Conservation (phyloP, 768 basidiomycete species). For the Coprinellus aureogranulatus region DNA sequence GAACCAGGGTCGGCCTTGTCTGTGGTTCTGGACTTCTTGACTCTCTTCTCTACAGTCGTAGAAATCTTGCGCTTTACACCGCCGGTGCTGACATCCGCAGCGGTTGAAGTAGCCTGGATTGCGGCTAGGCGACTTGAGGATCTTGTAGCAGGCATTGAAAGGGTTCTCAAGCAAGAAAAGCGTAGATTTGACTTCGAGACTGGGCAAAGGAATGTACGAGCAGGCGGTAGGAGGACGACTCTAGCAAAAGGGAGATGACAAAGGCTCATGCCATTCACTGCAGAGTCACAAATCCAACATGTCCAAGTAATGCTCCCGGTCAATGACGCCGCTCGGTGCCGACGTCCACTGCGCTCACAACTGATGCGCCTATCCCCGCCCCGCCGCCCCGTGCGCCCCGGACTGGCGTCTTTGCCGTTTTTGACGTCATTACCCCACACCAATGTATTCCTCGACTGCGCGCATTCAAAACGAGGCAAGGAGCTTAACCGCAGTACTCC, state of each 20-base stretch:
- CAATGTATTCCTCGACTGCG: background rate
- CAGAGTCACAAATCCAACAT: too few relatives aligned
- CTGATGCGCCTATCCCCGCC: background rate
- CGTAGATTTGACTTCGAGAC: too few relatives aligned
- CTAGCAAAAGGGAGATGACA: background rate
- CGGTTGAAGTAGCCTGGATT: background rate
- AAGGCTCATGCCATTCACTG: background rate
- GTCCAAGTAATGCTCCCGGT: too few relatives aligned
- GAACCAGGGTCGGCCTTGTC: background rate
- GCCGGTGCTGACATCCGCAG: background rate
- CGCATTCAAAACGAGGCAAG: background rate
- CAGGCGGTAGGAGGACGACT: background rate
- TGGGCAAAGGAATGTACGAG: background rate
- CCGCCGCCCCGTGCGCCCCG: too few relatives aligned
- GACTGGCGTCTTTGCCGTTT: too few relatives aligned
- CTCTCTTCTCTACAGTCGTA: background rate
- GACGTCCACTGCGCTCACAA: too few relatives aligned
- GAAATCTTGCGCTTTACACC: background rate
- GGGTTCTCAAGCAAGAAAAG: too few relatives aligned
- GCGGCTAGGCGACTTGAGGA: conserved; percentile 2
- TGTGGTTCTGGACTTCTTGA: background rate
- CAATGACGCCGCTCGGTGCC: too few relatives aligned
- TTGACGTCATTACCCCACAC: conserved; percentile 1
- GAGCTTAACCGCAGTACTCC: background rate
- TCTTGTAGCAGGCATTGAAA: background rate